These are phyloP conservation scores for Claviceps citrina DNA, from an alignment of 2,329 filamentous ascomycete species.

Conservation along the genomic window DNA sequence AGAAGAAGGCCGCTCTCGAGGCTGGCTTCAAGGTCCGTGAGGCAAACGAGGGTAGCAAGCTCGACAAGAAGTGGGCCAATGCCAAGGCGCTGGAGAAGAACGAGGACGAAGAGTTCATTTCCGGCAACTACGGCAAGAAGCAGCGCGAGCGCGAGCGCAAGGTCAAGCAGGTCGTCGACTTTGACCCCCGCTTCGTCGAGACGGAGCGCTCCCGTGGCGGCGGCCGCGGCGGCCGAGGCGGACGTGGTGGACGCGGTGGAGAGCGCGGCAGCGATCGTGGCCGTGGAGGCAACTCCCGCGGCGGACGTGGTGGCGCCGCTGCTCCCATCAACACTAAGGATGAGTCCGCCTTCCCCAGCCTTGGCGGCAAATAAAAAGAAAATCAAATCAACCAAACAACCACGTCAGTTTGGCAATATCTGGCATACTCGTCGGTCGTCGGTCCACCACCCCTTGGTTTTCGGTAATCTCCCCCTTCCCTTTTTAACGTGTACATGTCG, in stretches of 20 bases:
- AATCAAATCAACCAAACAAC: too few relatives aligned
- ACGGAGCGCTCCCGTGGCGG: conserved; percentile 41
- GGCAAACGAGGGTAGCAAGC: conserved; percentile 80
- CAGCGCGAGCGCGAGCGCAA: conserved; percentile 79
- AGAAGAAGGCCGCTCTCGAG: conserved; percentile 63
- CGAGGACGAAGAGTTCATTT: conserved; percentile 62
- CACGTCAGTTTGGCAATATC: too few relatives aligned
- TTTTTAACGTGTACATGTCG: conserved; percentile 5
- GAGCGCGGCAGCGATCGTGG: conserved; percentile 34
- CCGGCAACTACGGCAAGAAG: conserved; percentile 59
- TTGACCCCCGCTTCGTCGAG: conserved; percentile 73
- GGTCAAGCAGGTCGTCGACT: conserved; percentile 77
- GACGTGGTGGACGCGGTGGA: conserved; percentile 38
- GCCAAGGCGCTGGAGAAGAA: conserved; percentile 58
- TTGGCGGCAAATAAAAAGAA: conserved; percentile 34
- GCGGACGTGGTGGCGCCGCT: conserved; percentile 25
- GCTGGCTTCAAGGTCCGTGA: conserved; percentile 57
- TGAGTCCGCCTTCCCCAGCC: conserved; percentile 44
- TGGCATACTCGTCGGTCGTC: too few relatives aligned
- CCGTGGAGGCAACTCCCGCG: conserved; percentile 25
- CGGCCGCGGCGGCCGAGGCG: conserved; percentile 35
- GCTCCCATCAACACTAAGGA: conserved; percentile 41
- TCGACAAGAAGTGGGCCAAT: conserved; percentile 82
- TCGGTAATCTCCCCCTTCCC: too few relatives aligned
- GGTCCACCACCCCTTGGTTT: too few relatives aligned